Conservation (phyloP, 164 flowering plant species). For the Tinospora cordifolia region DNA sequence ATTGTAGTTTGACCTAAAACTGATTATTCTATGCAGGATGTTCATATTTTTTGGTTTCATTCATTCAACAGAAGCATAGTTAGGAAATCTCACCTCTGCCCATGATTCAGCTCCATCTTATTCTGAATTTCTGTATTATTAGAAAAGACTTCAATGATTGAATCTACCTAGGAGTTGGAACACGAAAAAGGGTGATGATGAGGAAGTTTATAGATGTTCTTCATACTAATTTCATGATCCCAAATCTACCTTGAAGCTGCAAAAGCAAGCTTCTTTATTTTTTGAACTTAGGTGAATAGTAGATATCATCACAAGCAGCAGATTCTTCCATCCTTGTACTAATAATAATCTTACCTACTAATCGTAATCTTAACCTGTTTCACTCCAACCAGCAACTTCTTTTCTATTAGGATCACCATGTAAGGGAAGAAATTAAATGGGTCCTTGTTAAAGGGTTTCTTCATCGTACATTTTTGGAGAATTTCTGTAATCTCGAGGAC, state of each 20-base stretch:
- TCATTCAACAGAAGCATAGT: neutral
- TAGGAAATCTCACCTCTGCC: constrained; percentile 17
- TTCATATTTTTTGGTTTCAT: neutral
- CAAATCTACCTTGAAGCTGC: constrained; percentile 13
- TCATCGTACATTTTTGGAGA: neutral
- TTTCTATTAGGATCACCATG: neutral
- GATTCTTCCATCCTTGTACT: neutral
- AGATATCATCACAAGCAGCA: neutral
- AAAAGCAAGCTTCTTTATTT: neutral
- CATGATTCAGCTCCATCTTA: constrained; percentile 12
- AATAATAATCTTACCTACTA: no score
- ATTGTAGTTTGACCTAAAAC: neutral
- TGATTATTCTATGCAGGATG: neutral
- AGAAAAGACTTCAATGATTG: neutral
- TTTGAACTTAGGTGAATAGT: constrained; percentile 1
- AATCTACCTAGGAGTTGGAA: neutral
- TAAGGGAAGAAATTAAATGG: no score
- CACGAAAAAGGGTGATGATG: neutral
- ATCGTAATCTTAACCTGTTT: neutral
- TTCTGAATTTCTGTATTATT: neutral
- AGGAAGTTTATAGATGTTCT: neutral
- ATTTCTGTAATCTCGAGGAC: neutral
- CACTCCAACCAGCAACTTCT: neutral
- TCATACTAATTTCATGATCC: constrained; percentile 13
- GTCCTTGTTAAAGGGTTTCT: neutral